Evolutionary conservation across 2,329 filamentous ascomycete species (phyloP).

Genomic region (Penicillium sp.): DNA sequence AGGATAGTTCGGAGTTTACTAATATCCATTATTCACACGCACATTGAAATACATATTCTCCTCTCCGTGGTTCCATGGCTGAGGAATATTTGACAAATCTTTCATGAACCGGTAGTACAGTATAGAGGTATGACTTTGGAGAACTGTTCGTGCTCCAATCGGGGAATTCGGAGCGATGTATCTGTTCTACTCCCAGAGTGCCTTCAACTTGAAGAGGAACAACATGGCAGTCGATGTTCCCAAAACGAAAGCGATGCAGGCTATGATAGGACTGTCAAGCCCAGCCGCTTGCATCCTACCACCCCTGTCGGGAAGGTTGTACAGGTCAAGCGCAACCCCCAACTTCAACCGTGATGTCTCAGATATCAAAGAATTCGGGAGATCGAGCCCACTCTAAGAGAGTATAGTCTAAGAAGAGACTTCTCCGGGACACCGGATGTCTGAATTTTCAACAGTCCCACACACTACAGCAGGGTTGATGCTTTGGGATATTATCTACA

Average conservation of each 20-base stretch:
- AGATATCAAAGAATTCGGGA: background rate
- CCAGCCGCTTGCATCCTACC: background rate
- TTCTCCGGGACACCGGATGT: background rate
- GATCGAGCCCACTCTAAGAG: background rate
- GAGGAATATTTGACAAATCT: background rate
- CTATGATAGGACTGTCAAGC: background rate
- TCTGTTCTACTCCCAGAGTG: background rate
- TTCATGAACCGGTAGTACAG: conserved; percentile 8
- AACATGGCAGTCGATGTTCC: background rate
- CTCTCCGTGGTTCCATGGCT: background rate
- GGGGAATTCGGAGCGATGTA: conserved; percentile 8
- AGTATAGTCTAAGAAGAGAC: background rate
- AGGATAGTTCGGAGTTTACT: conserved; percentile 12
- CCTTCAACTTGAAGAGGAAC: background rate
- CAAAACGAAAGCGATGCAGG: background rate
- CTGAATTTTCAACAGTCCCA: conserved; percentile 2
- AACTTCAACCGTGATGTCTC: conserved; percentile 10
- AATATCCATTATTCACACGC: conserved; percentile 4
- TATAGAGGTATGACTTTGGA: background rate
- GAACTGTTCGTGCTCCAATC: conserved; percentile 4
- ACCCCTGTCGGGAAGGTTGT: conserved; percentile 8
- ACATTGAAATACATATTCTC: background rate
- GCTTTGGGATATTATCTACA: background rate
- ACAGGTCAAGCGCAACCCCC: conserved; percentile 4
- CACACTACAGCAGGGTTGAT: conserved; percentile 6